Evolutionary conservation across 2,329 filamentous ascomycete species (phyloP).

Genomic region (Colletotrichum sublineola): DNA sequence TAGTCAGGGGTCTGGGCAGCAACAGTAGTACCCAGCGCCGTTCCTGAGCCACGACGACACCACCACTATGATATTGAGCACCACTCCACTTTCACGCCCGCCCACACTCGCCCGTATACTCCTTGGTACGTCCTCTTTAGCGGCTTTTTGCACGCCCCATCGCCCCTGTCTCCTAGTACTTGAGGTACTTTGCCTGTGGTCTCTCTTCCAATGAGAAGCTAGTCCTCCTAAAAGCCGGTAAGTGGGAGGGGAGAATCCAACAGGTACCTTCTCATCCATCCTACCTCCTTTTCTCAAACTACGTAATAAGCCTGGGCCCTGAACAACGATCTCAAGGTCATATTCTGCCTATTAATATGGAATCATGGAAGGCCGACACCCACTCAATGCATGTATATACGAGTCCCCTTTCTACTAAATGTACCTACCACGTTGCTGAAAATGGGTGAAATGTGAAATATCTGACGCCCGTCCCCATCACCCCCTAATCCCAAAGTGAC

Average conservation of each 20-base stretch:
- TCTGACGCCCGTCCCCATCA: background rate
- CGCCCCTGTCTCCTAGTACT: slow-evolving; percentile 17
- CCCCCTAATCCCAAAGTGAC: slow-evolving; percentile 13
- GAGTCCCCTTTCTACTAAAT: slow-evolving; percentile 31
- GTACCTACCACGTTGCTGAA: slow-evolving; percentile 28
- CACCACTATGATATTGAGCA: slow-evolving; percentile 1
- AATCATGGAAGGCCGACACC: slow-evolving; percentile 22
- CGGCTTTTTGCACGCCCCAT: slow-evolving; percentile 11
- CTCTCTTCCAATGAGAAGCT: background rate
- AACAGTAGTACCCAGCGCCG: slow-evolving; percentile 26
- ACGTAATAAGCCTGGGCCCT: too few species aligned
- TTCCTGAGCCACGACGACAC: slow-evolving; percentile 37
- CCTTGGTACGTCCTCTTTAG: slow-evolving; percentile 30
- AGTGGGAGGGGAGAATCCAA: background rate
- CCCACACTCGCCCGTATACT: background rate
- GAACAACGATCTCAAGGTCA: too few species aligned
- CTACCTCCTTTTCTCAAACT: too few species aligned
- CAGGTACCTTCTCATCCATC: background rate
- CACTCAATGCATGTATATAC: slow-evolving; percentile 22
- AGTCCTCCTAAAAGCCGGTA: slow-evolving; percentile 11
- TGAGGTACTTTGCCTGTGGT: background rate
- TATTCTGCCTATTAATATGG: background rate
- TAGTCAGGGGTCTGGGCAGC: slow-evolving; percentile 36
- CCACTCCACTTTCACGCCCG: slow-evolving; percentile 2
- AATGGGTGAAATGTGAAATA: background rate